Evolutionary conservation across 1,284 basidiomycete species (phyloP).

Genomic region (Boletus mariae): DNA sequence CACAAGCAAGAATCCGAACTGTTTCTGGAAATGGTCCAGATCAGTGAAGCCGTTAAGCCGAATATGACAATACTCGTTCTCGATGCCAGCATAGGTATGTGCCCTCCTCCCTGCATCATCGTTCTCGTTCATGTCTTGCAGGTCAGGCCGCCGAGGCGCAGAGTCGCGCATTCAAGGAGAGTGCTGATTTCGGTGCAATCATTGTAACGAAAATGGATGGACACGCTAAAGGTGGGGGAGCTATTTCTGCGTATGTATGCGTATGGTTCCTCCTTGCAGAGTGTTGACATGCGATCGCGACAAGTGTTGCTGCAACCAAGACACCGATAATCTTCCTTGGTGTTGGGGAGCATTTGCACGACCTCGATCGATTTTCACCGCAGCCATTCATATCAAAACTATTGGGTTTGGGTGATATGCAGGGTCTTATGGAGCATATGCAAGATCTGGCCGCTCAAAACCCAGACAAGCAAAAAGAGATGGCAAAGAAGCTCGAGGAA

Average conservation of each 20-base stretch:
- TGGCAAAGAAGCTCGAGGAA: slow-evolving; percentile 97
- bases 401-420: slow-evolving; percentile 93
- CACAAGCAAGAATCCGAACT: slow-evolving; percentile 98
- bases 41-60: slow-evolving; percentile 88
- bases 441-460: slow-evolving; percentile 91
- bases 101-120: not conserved
- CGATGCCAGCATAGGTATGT: slow-evolving; percentile 79
- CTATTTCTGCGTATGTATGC: slow-evolving; percentile 88
- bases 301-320: slow-evolving; percentile 93
- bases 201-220: slow-evolving; percentile 99
- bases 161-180: slow-evolving; percentile 95
- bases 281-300: slow-evolving; percentile 12
- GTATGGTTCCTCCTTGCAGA: not conserved
- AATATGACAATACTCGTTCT: slow-evolving; percentile 90
- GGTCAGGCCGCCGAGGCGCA: slow-evolving; percentile 98
- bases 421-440: slow-evolving; percentile 97
- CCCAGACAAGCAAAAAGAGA: slow-evolving; percentile 95
- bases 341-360: slow-evolving; percentile 94
- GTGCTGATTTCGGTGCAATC: slow-evolving; percentile 96
- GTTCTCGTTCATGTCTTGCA: slow-evolving; percentile 30
- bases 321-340: slow-evolving; percentile 99
- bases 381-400: slow-evolving; percentile 98
- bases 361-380: slow-evolving; percentile 93
- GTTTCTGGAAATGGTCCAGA: slow-evolving; percentile 98
- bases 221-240: slow-evolving; percentile 98